These are phyloP conservation scores for Canavalia gladiata DNA, from an alignment of 306 rosid genomes.

Conservation along the genomic window DNA sequence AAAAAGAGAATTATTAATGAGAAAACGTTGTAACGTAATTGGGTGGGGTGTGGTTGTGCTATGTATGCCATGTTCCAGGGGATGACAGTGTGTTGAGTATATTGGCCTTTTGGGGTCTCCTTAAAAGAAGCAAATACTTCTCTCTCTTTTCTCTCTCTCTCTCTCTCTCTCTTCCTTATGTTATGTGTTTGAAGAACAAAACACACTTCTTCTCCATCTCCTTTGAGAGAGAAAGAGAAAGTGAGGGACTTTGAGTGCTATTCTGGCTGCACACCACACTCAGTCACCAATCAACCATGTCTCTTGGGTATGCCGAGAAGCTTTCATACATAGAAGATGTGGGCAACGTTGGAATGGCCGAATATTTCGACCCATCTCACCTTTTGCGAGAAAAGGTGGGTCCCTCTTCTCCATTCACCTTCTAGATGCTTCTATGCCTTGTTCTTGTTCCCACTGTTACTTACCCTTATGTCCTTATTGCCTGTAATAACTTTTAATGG, in stretches of 20 bases:
- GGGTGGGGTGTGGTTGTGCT: not conserved
- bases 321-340: slow-evolving; percentile 98
- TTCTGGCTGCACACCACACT: slow-evolving; percentile 1
- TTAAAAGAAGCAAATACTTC: slow-evolving; percentile 45
- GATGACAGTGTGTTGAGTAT: not conserved
- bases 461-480: slow-evolving; percentile 39
- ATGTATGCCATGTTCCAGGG: not conserved
- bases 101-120: slow-evolving; percentile 57
- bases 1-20: not conserved
- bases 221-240: slow-evolving; percentile 31
- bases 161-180: too few species aligned
- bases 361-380: slow-evolving; percentile 79
- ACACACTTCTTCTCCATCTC: slow-evolving; percentile 45
- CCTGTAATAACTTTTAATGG: slow-evolving; percentile 11
- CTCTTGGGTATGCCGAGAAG: slow-evolving; percentile 96
- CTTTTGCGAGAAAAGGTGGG: slow-evolving; percentile 80
- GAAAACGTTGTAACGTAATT: not conserved
- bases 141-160: not conserved
- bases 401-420: slow-evolving; percentile 42
- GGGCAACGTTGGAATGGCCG: slow-evolving; percentile 95
- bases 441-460: slow-evolving; percentile 38
- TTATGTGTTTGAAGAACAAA: slow-evolving; percentile 27
- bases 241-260: slow-evolving; percentile 43
- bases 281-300: slow-evolving; percentile 65
- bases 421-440: not conserved